Percentiles rank a stretch among this genome's conserved stretches.
These are phyloP conservation scores for Penstemon davidsonii DNA, from an alignment of 257 asterid species.

Conservation along the genomic window DNA sequence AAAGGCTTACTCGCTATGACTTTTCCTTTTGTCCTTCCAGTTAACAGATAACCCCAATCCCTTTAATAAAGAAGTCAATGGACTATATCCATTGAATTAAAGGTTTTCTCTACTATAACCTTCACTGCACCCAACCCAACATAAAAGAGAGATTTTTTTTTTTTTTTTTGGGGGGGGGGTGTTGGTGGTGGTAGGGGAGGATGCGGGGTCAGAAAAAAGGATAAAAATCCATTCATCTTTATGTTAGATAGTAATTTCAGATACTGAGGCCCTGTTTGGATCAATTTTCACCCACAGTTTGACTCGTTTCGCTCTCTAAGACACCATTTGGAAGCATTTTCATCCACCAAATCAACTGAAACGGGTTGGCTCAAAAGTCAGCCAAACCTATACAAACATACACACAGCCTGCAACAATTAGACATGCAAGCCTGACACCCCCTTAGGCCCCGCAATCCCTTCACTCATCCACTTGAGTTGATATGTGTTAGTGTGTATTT, in stretches of 20 bases:
- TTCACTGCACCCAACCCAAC: neutral
- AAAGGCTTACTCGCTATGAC: neutral
- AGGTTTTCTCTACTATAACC: conserved; percentile 1
- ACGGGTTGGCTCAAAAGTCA: too few relatives aligned
- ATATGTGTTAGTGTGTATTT: too few relatives aligned
- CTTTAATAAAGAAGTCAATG: neutral
- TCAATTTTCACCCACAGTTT: too few relatives aligned
- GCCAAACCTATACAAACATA: too few relatives aligned
- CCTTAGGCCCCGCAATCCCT: too few relatives aligned
- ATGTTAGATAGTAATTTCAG: neutral
- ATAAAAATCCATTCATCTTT: neutral
- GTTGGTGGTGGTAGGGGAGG: neutral
- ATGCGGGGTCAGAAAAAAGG: neutral
- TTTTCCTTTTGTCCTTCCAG: neutral
- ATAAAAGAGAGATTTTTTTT: neutral
- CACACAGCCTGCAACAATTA: too few relatives aligned
- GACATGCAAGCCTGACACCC: too few relatives aligned
- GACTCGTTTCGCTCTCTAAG: too few relatives aligned
- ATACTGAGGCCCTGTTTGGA: too few relatives aligned
- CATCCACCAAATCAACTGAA: too few relatives aligned
- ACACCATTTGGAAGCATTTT: too few relatives aligned
- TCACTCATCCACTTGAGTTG: too few relatives aligned
- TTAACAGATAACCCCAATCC: neutral
- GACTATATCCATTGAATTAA: neutral
- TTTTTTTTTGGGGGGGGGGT: neutral